Base-by-base conservation (phyloP, 2,329 filamentous ascomycete genomes). In the Fusarium armeniacum region DNA sequence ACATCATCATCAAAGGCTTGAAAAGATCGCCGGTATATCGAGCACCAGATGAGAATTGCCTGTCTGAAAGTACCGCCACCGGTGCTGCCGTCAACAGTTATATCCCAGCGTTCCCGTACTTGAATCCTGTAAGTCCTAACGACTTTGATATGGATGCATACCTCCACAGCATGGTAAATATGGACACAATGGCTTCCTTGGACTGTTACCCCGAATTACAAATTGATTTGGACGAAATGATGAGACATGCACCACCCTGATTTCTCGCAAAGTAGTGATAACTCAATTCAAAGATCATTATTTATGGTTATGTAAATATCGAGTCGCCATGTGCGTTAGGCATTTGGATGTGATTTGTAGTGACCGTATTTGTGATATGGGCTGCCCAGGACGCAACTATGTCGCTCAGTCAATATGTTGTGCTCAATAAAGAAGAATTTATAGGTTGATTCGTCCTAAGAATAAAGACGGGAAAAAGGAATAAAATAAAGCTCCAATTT, bases 141-240 rank as follows among this genome's bases (percentile, higher is more conserved):
- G 55, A 58, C 9, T 55, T 58, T 24, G 55, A 54, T 3, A 58
- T 58, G 55, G 55, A 43, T n/a, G 30, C 55, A 2, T 58, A 58
- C 26, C 32, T 55, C 8, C 52, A 58, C 18, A 58, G 38, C 1
- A 58, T 58, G 55, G 54, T 58, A 49, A 58, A 49, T 22, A 58
- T 55, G 55, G 55, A 58, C 10, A 38, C 55, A 1, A 58, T 58
- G 55, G 49, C 55, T 2, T 58, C 55, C 0, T n/a, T 58, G 30
- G 55, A 58, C 6, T 58, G 55, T 20, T 58, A 58, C 18, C 55
- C 55, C 1, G 55, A 58, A 13, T n/a, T 55, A 13, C 55, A 58
- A 26, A 58, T 55, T 32, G 55, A 58, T 32, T 28, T 58, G 20
- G 55, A 58, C 13, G 55, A 58, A 16, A 58, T 55, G 38, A 54